Conservation (phyloP, 2,329 filamentous ascomycete species). For the Cladosporium colombiae region DNA sequence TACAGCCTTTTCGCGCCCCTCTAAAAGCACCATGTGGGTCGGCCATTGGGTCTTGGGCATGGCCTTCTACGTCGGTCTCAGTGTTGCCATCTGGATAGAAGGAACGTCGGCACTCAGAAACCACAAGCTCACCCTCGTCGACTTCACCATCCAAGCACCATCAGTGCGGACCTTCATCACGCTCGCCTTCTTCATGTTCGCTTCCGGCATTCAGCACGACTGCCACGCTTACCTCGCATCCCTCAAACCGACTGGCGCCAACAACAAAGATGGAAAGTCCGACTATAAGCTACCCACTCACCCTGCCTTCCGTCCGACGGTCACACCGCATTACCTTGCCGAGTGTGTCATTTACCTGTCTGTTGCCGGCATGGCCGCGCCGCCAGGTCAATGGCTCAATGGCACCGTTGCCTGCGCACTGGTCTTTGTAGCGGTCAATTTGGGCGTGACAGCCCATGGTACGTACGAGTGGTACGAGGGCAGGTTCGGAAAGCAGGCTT, state of each 20-base stretch:
- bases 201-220: slow-evolving; percentile 72
- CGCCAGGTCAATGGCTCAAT: slow-evolving; percentile 66
- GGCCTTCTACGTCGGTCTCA: slow-evolving; percentile 72
- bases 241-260: slow-evolving; percentile 29
- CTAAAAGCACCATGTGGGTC: slow-evolving; percentile 78
- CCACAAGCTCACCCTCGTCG: slow-evolving; percentile 37
- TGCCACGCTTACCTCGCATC: slow-evolving; percentile 50
- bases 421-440: slow-evolving; percentile 74
- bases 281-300: slow-evolving; percentile 81
- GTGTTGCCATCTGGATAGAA: slow-evolving; percentile 81
- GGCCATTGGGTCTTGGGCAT: slow-evolving; percentile 80
- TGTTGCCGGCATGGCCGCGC: slow-evolving; percentile 74
- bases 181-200: slow-evolving; percentile 65
- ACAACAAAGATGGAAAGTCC: slow-evolving; percentile 25
- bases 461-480: slow-evolving; percentile 77
- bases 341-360: slow-evolving; percentile 83
- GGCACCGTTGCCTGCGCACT: slow-evolving; percentile 69
- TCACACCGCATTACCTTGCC: slow-evolving; percentile 90
- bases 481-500: slow-evolving; percentile 69
- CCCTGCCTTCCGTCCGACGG: slow-evolving; percentile 68
- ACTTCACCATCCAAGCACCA: slow-evolving; percentile 44
- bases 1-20: slow-evolving; percentile 63
- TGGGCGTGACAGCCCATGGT: slow-evolving; percentile 76
- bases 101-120: slow-evolving; percentile 60
- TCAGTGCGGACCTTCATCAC: slow-evolving; percentile 56